phyloP scores from a whole-genome alignment of 768 basidiomycete species.

The Tricholoma saponaceum region DNA sequence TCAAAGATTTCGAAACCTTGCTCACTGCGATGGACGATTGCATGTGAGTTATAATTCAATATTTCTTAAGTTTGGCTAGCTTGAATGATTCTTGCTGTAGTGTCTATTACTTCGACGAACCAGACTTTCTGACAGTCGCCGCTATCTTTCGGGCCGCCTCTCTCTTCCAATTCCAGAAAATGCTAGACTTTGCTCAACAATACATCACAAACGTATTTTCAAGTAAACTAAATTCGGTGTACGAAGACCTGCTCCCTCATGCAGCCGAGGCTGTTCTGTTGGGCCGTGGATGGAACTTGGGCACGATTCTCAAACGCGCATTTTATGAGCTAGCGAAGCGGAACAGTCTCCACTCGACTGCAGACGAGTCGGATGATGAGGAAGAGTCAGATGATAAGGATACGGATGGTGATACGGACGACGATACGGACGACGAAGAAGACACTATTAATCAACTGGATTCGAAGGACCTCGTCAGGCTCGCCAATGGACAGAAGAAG shows the following conservation, averaged over 20 bases:
- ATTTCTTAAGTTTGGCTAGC: neutral
- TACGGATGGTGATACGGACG: too few relatives aligned
- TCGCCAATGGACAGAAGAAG: slow-evolving; percentile 7
- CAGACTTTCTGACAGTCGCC: slow-evolving; percentile 21
- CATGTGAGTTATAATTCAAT: slow-evolving; percentile 10
- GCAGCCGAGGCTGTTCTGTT: slow-evolving; percentile 28
- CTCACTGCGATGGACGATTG: slow-evolving; percentile 16
- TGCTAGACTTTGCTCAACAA: slow-evolving; percentile 21
- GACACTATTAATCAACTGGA: neutral
- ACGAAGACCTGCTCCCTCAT: slow-evolving; percentile 8
- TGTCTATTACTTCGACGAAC: slow-evolving; percentile 18
- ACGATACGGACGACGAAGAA: neutral
- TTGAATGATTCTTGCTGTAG: slow-evolving; percentile 1
- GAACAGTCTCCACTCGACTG: neutral
- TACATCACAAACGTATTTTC: slow-evolving; percentile 27
- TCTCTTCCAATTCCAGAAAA: slow-evolving; percentile 22
- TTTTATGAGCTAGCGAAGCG: slow-evolving; percentile 33
- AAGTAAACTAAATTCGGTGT: slow-evolving; percentile 14
- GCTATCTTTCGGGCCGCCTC: slow-evolving; percentile 31
- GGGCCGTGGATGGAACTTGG: slow-evolving; percentile 23
- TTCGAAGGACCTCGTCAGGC: slow-evolving; percentile 2
- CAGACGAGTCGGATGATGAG: neutral
- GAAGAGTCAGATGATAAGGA: too few relatives aligned
- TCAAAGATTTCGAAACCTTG: slow-evolving; percentile 14
- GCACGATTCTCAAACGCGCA: slow-evolving; percentile 28